These are phyloP conservation scores for Xerocomellus chrysenteron DNA, from an alignment of 768 basidiomycete genomes.

Conservation along the genomic window DNA sequence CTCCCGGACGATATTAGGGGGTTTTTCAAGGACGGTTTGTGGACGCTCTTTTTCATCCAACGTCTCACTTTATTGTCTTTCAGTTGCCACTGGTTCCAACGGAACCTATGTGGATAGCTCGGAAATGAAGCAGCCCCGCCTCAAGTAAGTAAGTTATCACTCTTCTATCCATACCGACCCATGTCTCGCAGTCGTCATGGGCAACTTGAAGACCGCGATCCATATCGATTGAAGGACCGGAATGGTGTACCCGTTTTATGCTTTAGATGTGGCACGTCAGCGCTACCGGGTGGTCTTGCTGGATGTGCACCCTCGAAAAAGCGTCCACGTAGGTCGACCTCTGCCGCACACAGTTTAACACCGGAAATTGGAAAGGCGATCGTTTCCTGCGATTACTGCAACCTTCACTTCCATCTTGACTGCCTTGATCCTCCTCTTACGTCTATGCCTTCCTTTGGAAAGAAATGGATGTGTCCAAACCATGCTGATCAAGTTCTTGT, in stretches of 20 bases:
- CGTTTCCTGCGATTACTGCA: conserved; percentile 93
- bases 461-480: conserved; percentile 99
- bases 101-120: conserved; percentile 85
- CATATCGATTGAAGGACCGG: conserved; percentile 80
- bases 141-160: conserved; percentile 62
- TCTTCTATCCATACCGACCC: background rate
- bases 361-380: conserved; percentile 70
- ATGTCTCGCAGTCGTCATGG: conserved; percentile 65
- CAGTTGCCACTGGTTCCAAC: conserved; percentile 76
- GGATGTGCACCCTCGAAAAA: conserved; percentile 54
- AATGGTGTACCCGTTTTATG: conserved; percentile 85
- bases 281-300: conserved; percentile 55
- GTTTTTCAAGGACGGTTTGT: conserved; percentile 85
- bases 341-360: conserved; percentile 35
- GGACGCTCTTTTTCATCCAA: conserved; percentile 5
- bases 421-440: conserved; percentile 90
- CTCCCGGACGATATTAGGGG: conserved; percentile 81
- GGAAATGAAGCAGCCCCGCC: conserved; percentile 70
- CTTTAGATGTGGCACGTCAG: conserved; percentile 84
- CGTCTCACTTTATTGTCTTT: conserved; percentile 17
- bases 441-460: conserved; percentile 79
- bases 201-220: conserved; percentile 88
- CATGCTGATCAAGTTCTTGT: conserved; percentile 88
- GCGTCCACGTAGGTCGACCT: conserved; percentile 51
- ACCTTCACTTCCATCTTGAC: conserved; percentile 94